These are phyloP conservation scores for Fusarium brachygibbosum DNA, from an alignment of 2,329 filamentous ascomycete genomes.

Conservation along the genomic window DNA sequence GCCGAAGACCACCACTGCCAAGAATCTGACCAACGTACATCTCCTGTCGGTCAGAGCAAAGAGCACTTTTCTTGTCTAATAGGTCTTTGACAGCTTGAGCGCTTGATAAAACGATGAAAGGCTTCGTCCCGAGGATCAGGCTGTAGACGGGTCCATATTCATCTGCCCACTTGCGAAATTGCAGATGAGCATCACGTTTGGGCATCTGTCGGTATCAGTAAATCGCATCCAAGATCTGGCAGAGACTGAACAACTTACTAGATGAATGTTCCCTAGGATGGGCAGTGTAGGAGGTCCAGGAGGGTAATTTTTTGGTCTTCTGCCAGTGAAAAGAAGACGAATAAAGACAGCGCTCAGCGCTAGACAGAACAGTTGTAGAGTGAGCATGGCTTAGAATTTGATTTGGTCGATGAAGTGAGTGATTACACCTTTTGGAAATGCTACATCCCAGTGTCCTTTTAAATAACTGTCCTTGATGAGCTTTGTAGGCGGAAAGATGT, in stretches of 20 bases:
- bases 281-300: constrained; percentile 10
- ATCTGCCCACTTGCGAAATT: constrained; percentile 16
- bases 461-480: not conserved
- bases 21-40: constrained; percentile 15
- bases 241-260: not conserved
- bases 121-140: constrained; percentile 5
- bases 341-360: not conserved
- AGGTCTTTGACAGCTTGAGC: constrained; percentile 15
- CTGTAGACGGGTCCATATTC: constrained; percentile 13
- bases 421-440: too few species aligned
- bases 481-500: not conserved
- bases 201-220: not conserved
- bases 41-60: constrained; percentile 16
- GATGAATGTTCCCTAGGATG: constrained; percentile 6
- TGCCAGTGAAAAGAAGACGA: constrained; percentile 9
- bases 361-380: not conserved
- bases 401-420: rapidly evolving
- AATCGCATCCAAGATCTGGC: not conserved
- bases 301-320: constrained; percentile 8
- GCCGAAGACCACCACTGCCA: not conserved
- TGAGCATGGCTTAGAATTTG: not conserved
- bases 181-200: constrained; percentile 1
- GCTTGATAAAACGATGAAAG: constrained; percentile 11
- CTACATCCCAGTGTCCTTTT: not conserved
- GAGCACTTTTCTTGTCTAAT: not conserved